These are phyloP conservation scores for Xylariaceae sp. DNA, from an alignment of 2,329 filamentous ascomycete species.

Conservation along the genomic window DNA sequence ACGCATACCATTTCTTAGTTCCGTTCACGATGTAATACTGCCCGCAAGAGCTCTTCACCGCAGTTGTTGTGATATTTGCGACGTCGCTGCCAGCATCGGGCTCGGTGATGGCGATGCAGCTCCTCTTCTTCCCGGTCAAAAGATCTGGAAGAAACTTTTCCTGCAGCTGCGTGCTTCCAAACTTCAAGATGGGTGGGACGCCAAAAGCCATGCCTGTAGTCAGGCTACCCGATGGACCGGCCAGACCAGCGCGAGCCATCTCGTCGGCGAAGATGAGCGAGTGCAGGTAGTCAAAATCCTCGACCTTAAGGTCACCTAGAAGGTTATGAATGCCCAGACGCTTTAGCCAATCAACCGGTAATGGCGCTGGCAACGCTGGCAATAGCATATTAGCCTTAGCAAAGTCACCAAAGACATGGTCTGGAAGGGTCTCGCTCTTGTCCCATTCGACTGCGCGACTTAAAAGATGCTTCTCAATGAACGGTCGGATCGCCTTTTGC, in stretches of 20 bases:
- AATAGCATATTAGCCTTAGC: slow-evolving; percentile 71
- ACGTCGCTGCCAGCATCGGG: slow-evolving; percentile 77
- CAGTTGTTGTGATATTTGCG: slow-evolving; percentile 73
- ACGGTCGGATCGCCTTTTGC: slow-evolving; percentile 71
- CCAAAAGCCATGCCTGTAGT: slow-evolving; percentile 77
- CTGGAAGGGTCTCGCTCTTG: slow-evolving; percentile 65
- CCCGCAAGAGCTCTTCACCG: slow-evolving; percentile 65
- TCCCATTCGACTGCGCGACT: slow-evolving; percentile 74
- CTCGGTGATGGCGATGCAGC: slow-evolving; percentile 81
- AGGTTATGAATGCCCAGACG: slow-evolving; percentile 69
- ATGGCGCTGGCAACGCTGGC: slow-evolving; percentile 70
- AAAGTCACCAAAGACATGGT: slow-evolving; percentile 69
- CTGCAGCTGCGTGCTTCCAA: slow-evolving; percentile 66
- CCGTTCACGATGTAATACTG: slow-evolving; percentile 75
- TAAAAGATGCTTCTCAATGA: slow-evolving; percentile 67
- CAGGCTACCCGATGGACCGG: slow-evolving; percentile 67
- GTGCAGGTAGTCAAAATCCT: slow-evolving; percentile 77
- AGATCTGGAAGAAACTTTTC: slow-evolving; percentile 71
- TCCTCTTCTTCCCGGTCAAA: slow-evolving; percentile 67
- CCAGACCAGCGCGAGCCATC: slow-evolving; percentile 69
- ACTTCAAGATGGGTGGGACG: slow-evolving; percentile 73
- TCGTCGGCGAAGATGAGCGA: slow-evolving; percentile 74
- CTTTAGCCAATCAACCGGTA: slow-evolving; percentile 72
- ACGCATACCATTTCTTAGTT: slow-evolving; percentile 71
- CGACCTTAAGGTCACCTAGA: slow-evolving; percentile 68